Conservation (phyloP, 352 stramenopile species). For the Globisporangium solare region DNA sequence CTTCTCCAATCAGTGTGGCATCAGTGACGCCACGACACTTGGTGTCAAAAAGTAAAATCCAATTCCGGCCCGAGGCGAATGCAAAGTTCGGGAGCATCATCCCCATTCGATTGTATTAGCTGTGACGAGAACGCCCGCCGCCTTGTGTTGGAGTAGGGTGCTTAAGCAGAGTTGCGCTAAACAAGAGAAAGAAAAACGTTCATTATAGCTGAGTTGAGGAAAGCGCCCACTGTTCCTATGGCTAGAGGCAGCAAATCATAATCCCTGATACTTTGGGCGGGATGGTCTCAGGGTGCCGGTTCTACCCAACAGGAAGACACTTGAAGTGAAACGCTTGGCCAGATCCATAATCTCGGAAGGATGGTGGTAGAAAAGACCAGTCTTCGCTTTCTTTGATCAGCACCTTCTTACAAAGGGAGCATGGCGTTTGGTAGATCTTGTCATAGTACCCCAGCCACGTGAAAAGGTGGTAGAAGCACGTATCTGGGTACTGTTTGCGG, state of each 20-base stretch:
- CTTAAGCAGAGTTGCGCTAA: background rate
- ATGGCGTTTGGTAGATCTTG: conserved; percentile 87
- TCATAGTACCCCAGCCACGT: conserved; percentile 85
- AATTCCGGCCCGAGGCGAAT: conserved; percentile 31
- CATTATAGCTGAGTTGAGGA: background rate
- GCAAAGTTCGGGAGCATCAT: conserved; percentile 46
- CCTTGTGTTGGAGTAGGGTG: too few species aligned
- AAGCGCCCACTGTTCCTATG: too few species aligned
- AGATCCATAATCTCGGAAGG: conserved; percentile 82
- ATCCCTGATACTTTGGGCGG: too few species aligned
- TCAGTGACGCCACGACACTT: conserved; percentile 51
- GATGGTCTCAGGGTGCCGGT: background rate
- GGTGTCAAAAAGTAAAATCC: conserved; percentile 26
- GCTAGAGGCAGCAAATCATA: too few species aligned
- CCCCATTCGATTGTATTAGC: conserved; percentile 55
- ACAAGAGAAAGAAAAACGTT: background rate
- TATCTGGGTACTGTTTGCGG: conserved; percentile 79
- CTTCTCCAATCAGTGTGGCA: conserved; percentile 23
- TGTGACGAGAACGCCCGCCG: too few species aligned
- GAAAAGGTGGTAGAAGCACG: conserved; percentile 85
- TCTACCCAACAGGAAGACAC: conserved; percentile 60
- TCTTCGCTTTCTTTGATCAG: conserved; percentile 78
- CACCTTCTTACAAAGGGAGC: conserved; percentile 82
- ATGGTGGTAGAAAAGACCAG: conserved; percentile 74
- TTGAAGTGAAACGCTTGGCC: conserved; percentile 81